Evolutionary conservation across 2,329 filamentous ascomycete species (phyloP).

Genomic region (Aspergillus niger): DNA sequence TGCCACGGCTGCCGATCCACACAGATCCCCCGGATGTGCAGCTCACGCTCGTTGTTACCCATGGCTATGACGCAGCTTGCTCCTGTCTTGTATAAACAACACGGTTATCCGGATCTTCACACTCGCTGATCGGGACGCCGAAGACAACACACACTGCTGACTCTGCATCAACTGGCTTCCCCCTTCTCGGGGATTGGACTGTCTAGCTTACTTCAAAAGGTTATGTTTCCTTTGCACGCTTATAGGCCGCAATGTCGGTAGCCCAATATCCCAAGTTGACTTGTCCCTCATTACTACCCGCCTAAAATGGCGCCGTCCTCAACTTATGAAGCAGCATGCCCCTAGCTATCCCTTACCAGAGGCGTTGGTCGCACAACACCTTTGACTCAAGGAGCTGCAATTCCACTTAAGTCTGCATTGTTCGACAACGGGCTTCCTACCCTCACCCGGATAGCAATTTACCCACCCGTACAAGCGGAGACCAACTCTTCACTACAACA

Average conservation of each 20-base stretch:
- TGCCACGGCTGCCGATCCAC: conserved; percentile 9
- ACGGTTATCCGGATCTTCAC: neutral
- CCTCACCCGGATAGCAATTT: neutral
- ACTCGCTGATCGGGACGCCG: neutral
- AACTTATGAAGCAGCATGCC: neutral
- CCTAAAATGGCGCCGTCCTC: neutral
- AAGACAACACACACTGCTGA: neutral
- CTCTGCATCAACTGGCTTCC: neutral
- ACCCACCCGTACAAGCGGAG: neutral
- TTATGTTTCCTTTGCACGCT: neutral
- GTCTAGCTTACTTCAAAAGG: neutral
- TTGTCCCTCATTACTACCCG: neutral
- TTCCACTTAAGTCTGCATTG: neutral
- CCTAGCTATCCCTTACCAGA: neutral
- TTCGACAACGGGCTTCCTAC: neutral
- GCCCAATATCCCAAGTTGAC: neutral
- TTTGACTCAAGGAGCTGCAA: neutral
- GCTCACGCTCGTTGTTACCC: neutral
- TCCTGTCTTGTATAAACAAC: neutral
- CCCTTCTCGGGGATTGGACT: neutral
- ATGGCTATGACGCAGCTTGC: conserved; percentile 1
- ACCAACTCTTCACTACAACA: neutral
- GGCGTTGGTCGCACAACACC: neutral
- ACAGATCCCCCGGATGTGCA: neutral
- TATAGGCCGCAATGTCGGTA: neutral